phyloP scores from a whole-genome alignment of 331 rosid species.

The Pyracantha coccinea region DNA sequence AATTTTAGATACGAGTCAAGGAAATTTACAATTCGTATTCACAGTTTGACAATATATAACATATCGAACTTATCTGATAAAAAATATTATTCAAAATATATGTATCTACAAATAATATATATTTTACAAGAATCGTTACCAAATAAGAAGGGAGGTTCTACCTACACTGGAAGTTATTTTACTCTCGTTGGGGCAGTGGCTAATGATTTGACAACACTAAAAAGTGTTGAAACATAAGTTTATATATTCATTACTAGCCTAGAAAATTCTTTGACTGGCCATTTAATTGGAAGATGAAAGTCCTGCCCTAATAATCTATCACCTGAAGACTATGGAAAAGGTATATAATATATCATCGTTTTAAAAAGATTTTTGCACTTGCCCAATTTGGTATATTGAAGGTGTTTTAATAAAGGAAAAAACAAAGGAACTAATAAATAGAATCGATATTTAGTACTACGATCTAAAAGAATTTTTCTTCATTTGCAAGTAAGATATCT shows the following conservation, averaged over 20 bases:
- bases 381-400: background rate
- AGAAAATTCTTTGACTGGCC: conserved; percentile 45
- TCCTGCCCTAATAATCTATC: conserved; percentile 16
- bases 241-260: background rate
- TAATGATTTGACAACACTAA: conserved; percentile 67
- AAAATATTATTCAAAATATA: background rate
- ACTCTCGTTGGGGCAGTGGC: background rate
- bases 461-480: too few species aligned
- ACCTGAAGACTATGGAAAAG: background rate
- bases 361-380: background rate
- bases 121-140: background rate
- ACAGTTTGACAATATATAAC: background rate
- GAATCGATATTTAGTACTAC: too few species aligned
- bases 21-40: background rate
- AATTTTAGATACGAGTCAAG: background rate
- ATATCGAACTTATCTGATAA: background rate
- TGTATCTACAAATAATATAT: background rate
- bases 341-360: background rate
- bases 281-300: conserved; percentile 32
- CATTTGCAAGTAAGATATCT: too few species aligned
- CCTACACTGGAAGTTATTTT: background rate
- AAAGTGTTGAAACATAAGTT: conserved; percentile 22
- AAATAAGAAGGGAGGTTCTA: background rate
- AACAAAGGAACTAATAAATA: too few species aligned
- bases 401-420: background rate